A percentile compares a stretch with the other conserved stretches of the same genome.
Evolutionary conservation across 2,329 filamentous ascomycete species (phyloP).

Genomic region (Colletotrichum gigasporum): DNA sequence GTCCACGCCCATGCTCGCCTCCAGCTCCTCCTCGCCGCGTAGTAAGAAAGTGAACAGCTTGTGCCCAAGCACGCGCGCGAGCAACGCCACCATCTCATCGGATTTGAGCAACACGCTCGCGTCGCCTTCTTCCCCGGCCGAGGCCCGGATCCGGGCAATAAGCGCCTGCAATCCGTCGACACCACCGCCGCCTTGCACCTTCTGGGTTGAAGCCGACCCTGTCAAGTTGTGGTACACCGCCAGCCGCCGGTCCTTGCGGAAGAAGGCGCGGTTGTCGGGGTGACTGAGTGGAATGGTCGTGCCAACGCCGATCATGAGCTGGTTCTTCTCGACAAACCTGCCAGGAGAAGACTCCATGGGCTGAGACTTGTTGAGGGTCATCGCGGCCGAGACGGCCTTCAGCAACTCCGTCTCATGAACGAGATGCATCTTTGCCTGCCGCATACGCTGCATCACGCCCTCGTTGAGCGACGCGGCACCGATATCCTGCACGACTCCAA

Average conservation of each 20-base stretch:
- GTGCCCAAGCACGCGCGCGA: constrained; percentile 27
- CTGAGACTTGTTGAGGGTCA: not conserved
- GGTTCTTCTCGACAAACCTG: too few relatives aligned
- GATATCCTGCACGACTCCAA: constrained; percentile 47
- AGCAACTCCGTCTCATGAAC: constrained; percentile 32
- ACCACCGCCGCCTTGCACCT: not conserved
- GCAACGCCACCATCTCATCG: not conserved
- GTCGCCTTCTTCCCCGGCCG: too few relatives aligned
- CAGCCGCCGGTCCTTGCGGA: constrained; percentile 37
- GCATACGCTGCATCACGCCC: constrained; percentile 6
- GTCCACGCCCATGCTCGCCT: constrained; percentile 34
- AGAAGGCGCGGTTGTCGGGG: constrained; percentile 30
- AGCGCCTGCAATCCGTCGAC: constrained; percentile 37
- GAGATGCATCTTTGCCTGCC: not conserved
- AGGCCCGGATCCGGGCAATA: not conserved
- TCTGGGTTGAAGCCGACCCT: too few relatives aligned
- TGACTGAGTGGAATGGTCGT: constrained; percentile 22
- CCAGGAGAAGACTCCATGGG: not conserved
- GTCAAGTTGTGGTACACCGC: constrained; percentile 35
- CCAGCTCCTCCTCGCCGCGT: constrained; percentile 18
- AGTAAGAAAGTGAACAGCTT: constrained; percentile 31
- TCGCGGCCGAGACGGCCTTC: not conserved
- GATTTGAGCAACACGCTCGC: not conserved
- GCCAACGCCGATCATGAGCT: too few relatives aligned
- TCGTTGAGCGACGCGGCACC: constrained; percentile 43